Percentiles rank a stretch among this genome's conserved stretches.
Evolutionary conservation across 495 filamentous ascomycete species (phyloP).

Genomic region (Aspergillus haitiensis): DNA sequence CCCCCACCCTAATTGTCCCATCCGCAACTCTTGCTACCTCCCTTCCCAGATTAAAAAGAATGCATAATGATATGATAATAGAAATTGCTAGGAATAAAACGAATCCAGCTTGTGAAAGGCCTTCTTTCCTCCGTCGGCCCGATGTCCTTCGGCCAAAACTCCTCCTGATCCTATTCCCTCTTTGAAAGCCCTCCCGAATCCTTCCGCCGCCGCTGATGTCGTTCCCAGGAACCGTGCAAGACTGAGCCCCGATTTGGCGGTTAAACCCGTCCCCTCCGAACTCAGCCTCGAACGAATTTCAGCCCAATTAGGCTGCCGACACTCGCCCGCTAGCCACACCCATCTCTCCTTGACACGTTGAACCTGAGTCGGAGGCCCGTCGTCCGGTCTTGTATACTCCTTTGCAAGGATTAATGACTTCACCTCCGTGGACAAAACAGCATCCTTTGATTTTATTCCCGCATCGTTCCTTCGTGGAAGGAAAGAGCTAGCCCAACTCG

Average conservation of each 20-base stretch:
- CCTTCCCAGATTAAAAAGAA: background rate
- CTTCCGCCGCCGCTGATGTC: slow-evolving; percentile 15
- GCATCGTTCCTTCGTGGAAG: too few species aligned
- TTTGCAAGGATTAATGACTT: background rate
- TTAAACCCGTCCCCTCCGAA: background rate
- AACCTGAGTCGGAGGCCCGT: background rate
- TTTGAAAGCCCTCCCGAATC: slow-evolving; percentile 13
- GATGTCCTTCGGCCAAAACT: slow-evolving; percentile 7
- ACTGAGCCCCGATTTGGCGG: background rate
- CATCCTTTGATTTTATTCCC: too few species aligned
- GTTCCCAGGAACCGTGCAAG: background rate
- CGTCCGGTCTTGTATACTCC: background rate
- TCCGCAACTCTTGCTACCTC: background rate
- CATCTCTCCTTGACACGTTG: background rate
- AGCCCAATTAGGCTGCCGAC: background rate
- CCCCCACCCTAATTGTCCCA: background rate
- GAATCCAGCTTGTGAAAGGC: too few species aligned
- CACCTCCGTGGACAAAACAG: too few species aligned
- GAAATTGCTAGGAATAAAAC: too few species aligned
- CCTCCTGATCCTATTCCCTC: slow-evolving; percentile 2
- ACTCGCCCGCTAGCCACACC: background rate
- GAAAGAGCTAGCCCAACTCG: too few species aligned
- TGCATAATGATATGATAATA: too few species aligned
- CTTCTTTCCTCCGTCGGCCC: background rate
- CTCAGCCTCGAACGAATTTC: background rate